phyloP scores from a whole-genome alignment of 768 basidiomycete species.

The Tulasnella sp. region DNA sequence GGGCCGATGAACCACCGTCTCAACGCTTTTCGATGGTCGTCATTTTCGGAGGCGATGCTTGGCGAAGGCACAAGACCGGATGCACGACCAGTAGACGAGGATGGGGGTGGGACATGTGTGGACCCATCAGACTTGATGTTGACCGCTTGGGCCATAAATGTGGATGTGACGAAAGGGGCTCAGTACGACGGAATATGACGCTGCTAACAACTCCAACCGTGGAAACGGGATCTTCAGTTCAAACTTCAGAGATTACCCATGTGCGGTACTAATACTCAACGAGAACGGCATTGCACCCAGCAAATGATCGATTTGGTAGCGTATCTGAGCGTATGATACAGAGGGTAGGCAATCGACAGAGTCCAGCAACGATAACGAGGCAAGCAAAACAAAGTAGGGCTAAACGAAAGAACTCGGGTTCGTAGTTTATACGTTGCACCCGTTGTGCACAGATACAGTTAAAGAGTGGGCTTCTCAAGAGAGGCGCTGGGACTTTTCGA shows the following conservation, averaged over 20 bases:
- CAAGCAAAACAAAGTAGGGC: not conserved
- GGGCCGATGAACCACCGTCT: conserved; percentile 60
- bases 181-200: not conserved
- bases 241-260: too few relatives aligned
- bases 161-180: not conserved
- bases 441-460: too few relatives aligned
- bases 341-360: not conserved
- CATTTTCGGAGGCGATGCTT: conserved; percentile 1
- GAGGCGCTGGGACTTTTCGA: conserved; percentile 18
- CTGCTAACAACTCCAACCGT: too few relatives aligned
- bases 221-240: too few relatives aligned
- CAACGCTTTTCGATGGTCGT: conserved; percentile 22
- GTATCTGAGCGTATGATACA: not conserved
- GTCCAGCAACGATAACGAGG: not conserved
- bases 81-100: not conserved
- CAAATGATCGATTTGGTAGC: not conserved
- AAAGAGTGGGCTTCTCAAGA: conserved; percentile 2
- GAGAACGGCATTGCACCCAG: not conserved
- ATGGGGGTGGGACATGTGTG: conserved; percentile 11
- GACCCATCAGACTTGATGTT: conserved; percentile 10
- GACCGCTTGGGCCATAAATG: conserved; percentile 7
- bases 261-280: too few relatives aligned
- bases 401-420: not conserved
- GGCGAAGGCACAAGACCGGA: conserved; percentile 13
- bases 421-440: too few relatives aligned